Conservation (phyloP, 2,329 filamentous ascomycete species). For the Cladosporium sp. region DNA sequence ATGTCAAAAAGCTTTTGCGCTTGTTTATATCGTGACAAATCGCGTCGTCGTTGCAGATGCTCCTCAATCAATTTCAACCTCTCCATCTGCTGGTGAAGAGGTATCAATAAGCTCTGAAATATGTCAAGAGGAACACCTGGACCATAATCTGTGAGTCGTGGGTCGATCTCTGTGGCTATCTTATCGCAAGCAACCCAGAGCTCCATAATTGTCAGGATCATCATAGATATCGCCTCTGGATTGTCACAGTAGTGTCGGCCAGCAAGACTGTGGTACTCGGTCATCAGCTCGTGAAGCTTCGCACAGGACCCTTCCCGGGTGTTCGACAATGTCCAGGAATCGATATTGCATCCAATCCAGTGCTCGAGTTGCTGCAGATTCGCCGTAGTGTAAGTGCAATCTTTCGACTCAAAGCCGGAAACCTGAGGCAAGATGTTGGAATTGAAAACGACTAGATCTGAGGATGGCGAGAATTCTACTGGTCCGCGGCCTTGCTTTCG, state of each 20-base stretch:
- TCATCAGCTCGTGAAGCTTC: slow-evolving; percentile 13
- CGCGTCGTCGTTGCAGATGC: slow-evolving; percentile 30
- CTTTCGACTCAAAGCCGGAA: slow-evolving; percentile 11
- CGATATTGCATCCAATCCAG: slow-evolving; percentile 16
- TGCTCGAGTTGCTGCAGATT: slow-evolving; percentile 17
- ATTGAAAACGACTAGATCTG: not conserved
- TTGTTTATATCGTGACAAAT: not conserved
- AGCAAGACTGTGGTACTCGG: slow-evolving; percentile 14
- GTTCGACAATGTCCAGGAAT: slow-evolving; percentile 11
- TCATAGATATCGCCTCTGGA: slow-evolving; percentile 45
- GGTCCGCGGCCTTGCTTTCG: not conserved
- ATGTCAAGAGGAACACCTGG: slow-evolving; percentile 46
- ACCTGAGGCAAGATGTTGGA: slow-evolving; percentile 2
- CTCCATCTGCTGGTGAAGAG: slow-evolving; percentile 41
- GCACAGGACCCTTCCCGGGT: slow-evolving; percentile 6
- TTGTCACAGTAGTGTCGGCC: slow-evolving; percentile 36
- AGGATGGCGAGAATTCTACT: not conserved
- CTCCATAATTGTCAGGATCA: slow-evolving; percentile 51
- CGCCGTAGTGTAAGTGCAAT: not conserved
- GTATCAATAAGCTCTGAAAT: slow-evolving; percentile 52
- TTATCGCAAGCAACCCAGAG: slow-evolving; percentile 54
- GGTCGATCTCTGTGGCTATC: slow-evolving; percentile 35
- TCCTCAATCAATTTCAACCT: slow-evolving; percentile 46
- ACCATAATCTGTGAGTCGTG: slow-evolving; percentile 47
- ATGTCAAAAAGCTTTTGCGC: slow-evolving; percentile 42